A percentile compares a stretch with the other conserved stretches of the same genome.
These are phyloP conservation scores for Termitomyces sp. DNA, from an alignment of 768 basidiomycete genomes.

Conservation along the genomic window DNA sequence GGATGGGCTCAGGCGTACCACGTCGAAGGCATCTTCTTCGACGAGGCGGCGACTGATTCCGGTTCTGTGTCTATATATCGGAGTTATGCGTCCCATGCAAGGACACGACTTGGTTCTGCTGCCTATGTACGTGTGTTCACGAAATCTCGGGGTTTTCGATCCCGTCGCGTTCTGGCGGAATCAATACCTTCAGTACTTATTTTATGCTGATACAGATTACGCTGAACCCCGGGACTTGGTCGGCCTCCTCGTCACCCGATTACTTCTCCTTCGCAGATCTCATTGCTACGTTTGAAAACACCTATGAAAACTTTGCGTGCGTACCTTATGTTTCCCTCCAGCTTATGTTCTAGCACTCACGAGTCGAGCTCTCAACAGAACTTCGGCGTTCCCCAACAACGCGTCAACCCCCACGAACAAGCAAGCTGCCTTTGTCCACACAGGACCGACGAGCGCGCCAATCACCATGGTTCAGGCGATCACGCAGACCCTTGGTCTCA, in stretches of 20 bases:
- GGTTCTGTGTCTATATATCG: slow-evolving; percentile 18
- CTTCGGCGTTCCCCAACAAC: slow-evolving; percentile 16
- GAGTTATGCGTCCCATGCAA: slow-evolving; percentile 14
- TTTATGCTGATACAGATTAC: not conserved
- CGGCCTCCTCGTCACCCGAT: not conserved
- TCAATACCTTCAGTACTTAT: not conserved
- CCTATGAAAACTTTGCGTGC: slow-evolving; percentile 23
- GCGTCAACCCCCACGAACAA: slow-evolving; percentile 15
- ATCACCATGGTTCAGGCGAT: slow-evolving; percentile 4
- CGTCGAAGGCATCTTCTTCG: slow-evolving; percentile 32
- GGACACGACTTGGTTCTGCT: slow-evolving; percentile 11
- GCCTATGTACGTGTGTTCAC: slow-evolving; percentile 11
- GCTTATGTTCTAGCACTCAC: too few relatives aligned
- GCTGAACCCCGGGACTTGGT: not conserved
- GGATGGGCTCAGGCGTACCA: slow-evolving; percentile 23
- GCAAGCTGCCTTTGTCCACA: slow-evolving; percentile 26
- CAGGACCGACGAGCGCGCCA: slow-evolving; percentile 21
- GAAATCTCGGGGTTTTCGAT: not conserved
- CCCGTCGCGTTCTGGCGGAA: not conserved
- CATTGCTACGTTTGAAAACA: slow-evolving; percentile 23
- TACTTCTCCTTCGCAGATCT: slow-evolving; percentile 12
- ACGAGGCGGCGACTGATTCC: slow-evolving; percentile 20
- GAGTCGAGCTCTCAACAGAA: slow-evolving; percentile 9
- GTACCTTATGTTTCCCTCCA: not conserved
- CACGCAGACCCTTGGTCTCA: slow-evolving; percentile 19